Evolutionary conservation across 306 rosid genomes (phyloP).

Genomic region (Dalbergia cochinchinensis): DNA sequence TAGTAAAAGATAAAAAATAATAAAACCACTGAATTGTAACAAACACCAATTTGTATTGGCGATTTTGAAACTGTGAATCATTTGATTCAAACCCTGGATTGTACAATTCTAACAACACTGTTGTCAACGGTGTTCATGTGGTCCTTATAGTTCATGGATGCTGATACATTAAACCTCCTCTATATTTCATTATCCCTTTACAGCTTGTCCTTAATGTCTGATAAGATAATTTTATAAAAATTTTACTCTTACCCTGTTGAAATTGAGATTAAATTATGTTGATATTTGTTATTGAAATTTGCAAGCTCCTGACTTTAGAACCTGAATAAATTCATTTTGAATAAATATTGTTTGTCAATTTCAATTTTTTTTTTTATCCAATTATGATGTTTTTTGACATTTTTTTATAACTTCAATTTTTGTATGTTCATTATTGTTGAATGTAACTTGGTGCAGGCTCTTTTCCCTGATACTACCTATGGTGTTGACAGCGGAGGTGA

Average conservation of each 20-base stretch:
- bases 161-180: conserved; percentile 25
- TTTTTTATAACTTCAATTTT: conserved; percentile 16
- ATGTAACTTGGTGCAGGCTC: conserved; percentile 68
- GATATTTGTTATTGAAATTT: conserved; percentile 16
- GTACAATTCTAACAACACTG: background rate
- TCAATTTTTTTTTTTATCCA: conserved; percentile 29
- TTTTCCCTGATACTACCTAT: conserved; percentile 91
- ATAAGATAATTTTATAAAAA: conserved; percentile 10
- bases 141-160: conserved; percentile 15
- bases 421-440: conserved; percentile 40
- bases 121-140: background rate
- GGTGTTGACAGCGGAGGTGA: conserved; percentile 99
- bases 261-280: conserved; percentile 12
- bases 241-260: background rate
- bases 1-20: background rate
- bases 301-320: conserved; percentile 5
- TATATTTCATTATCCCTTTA: conserved; percentile 18
- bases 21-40: background rate
- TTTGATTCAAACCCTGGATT: background rate
- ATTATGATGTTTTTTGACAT: conserved; percentile 13
- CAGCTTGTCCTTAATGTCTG: background rate
- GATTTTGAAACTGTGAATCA: background rate
- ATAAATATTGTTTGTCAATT: conserved; percentile 33
- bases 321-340: conserved; percentile 30
- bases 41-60: background rate